These are phyloP conservation scores for Boeremia lycopersici DNA, from an alignment of 2,329 filamentous ascomycete species.

Conservation along the genomic window DNA sequence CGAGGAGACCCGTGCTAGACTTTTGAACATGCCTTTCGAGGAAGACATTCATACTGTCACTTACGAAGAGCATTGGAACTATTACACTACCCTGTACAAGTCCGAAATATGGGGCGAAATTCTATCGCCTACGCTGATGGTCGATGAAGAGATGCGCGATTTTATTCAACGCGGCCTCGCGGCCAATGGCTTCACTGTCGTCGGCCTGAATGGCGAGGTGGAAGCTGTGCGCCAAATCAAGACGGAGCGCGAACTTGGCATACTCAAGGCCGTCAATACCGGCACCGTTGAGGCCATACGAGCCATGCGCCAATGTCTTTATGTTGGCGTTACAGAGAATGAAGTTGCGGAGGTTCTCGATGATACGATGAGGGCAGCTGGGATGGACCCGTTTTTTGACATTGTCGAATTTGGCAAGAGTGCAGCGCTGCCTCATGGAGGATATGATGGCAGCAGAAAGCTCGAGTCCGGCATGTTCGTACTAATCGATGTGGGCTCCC, in stretches of 20 bases:
- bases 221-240: constrained; percentile 66
- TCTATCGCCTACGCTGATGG: constrained; percentile 57
- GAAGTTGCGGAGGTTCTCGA: constrained; percentile 63
- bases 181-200: constrained; percentile 60
- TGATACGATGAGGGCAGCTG: constrained; percentile 59
- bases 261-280: constrained; percentile 67
- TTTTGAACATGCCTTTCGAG: constrained; percentile 63
- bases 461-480: constrained; percentile 63
- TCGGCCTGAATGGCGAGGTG: constrained; percentile 60
- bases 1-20: constrained; percentile 63
- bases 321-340: constrained; percentile 62
- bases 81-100: constrained; percentile 61
- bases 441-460: constrained; percentile 57
- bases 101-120: constrained; percentile 44
- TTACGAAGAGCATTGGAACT: constrained; percentile 71
- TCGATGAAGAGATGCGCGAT: constrained; percentile 69
- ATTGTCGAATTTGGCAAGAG: constrained; percentile 67
- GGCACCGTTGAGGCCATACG: constrained; percentile 67
- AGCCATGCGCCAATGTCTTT: constrained; percentile 63
- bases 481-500: constrained; percentile 67
- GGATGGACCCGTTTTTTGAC: constrained; percentile 66
- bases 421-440: constrained; percentile 61
- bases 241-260: constrained; percentile 60
- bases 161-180: constrained; percentile 65
- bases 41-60: constrained; percentile 60